Percentiles rank a stretch among this genome's conserved stretches.
Conservation (phyloP, 2,329 filamentous ascomycete genomes). For the Trichoderma afroharzianum region DNA sequence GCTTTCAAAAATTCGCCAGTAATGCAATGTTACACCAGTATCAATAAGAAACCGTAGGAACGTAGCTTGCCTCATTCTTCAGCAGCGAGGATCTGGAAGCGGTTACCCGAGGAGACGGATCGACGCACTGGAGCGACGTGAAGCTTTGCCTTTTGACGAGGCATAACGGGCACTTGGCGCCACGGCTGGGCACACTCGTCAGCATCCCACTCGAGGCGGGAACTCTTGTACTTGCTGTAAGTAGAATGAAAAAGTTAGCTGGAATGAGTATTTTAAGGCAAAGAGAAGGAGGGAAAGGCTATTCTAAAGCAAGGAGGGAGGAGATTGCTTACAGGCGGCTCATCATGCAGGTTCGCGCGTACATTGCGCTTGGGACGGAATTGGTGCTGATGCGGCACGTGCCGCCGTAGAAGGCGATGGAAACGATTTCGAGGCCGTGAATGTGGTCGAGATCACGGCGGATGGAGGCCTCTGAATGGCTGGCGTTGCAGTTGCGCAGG, state of each 20-base stretch:
- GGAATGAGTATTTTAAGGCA: not conserved
- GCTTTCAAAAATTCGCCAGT: not conserved
- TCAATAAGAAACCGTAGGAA: not conserved
- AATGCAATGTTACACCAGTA: not conserved
- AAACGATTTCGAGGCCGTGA: constrained; percentile 70
- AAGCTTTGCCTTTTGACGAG: constrained; percentile 20
- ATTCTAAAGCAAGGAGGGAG: not conserved
- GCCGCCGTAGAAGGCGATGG: constrained; percentile 54
- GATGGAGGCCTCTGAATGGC: constrained; percentile 60
- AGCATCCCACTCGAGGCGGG: constrained; percentile 64
- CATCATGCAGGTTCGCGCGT: constrained; percentile 76
- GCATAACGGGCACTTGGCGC: constrained; percentile 25
- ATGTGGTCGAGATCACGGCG: constrained; percentile 78
- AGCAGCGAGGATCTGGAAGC: constrained; percentile 57
- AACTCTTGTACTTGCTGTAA: constrained; percentile 62
- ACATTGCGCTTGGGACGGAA: constrained; percentile 71
- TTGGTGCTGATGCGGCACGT: constrained; percentile 71
- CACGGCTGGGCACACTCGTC: constrained; percentile 70
- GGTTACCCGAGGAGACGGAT: constrained; percentile 46
- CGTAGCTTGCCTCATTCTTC: constrained; percentile 32
- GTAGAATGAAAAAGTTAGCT: not conserved
- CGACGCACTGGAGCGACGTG: constrained; percentile 31
- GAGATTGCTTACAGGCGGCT: constrained; percentile 44
- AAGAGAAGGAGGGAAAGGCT: not conserved
- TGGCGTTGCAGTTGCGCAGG: constrained; percentile 55